phyloP scores from a whole-genome alignment of 2,329 filamentous ascomycete genomes.

The Aspergillus sergii region DNA sequence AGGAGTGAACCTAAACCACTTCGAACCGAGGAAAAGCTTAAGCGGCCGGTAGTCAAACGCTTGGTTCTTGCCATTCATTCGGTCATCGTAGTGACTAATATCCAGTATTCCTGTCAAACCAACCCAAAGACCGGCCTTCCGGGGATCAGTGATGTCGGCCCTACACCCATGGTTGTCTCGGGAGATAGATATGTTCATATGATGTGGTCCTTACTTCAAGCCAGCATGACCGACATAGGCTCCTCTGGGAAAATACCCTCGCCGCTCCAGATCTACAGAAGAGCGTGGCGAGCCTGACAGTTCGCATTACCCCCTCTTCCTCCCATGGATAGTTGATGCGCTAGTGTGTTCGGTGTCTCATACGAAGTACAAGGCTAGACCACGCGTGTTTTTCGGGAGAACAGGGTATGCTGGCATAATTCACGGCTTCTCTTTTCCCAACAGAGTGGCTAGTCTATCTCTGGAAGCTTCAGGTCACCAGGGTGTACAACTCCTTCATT shows the following conservation, averaged over 20 bases:
- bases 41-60: background rate
- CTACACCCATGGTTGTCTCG: background rate
- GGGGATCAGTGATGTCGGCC: background rate
- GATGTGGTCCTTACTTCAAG: background rate
- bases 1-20: background rate
- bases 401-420: background rate
- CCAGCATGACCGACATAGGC: background rate
- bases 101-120: background rate
- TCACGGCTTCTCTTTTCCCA: background rate
- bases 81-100: background rate
- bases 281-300: background rate
- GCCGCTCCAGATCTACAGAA: background rate
- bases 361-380: background rate
- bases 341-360: background rate
- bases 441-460: background rate
- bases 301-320: background rate
- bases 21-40: background rate
- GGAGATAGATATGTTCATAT: background rate
- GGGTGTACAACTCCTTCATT: background rate
- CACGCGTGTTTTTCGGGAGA: background rate
- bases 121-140: background rate
- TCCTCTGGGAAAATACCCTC: background rate
- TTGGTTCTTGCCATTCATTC: background rate
- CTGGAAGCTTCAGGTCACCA: background rate
- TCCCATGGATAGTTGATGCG: background rate